Evolutionary conservation across 1,139 yeast genomes (phyloP).

Genomic region (Groenewaldozyma auringiensis): DNA sequence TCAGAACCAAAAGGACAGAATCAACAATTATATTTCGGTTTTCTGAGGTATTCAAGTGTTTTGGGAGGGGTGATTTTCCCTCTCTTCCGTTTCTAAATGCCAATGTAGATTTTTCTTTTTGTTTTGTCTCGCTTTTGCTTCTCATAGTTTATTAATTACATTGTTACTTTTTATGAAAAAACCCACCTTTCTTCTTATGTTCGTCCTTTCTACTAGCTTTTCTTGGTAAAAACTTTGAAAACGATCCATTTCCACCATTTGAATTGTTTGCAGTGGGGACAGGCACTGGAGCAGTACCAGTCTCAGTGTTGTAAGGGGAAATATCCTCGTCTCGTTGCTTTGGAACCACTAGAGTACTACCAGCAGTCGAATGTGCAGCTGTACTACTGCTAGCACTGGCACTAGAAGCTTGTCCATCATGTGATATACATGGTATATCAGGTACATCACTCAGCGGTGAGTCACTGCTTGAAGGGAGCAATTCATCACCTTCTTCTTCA

Average conservation of each 20-base stretch:
- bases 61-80: no score
- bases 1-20: conserved; percentile 39
- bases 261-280: not conserved
- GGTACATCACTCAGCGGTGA: conserved; percentile 5
- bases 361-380: no score
- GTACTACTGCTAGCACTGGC: conserved; percentile 4
- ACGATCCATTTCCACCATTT: not conserved
- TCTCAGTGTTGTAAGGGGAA: not conserved
- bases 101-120: no score
- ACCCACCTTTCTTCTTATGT: not conserved
- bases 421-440: not conserved
- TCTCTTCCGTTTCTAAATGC: no score
- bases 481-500: not conserved
- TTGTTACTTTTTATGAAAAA: conserved; percentile 1
- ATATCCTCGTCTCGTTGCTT: not conserved
- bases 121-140: no score
- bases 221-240: not conserved
- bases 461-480: not conserved
- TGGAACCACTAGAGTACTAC: not conserved
- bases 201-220: not conserved
- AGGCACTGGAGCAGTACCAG: not conserved
- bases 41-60: conserved; percentile 21
- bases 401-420: not conserved
- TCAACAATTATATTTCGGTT: conserved; percentile 34
- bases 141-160: not conserved